phyloP scores from a whole-genome alignment of 345 rosid genomes.

The Passiflora organensis region DNA sequence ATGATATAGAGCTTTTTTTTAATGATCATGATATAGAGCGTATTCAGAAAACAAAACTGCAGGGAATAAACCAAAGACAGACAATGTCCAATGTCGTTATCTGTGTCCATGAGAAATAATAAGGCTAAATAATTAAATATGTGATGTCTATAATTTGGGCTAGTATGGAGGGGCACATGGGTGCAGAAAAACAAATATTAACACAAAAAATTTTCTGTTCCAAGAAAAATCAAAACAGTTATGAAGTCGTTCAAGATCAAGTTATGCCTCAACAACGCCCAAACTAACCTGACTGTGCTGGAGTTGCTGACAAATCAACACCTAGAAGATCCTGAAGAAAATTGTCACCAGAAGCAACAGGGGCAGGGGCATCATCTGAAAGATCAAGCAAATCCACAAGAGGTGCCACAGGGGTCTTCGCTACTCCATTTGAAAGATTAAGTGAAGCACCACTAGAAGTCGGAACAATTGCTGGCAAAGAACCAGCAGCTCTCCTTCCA shows the following conservation, averaged over 20 bases:
- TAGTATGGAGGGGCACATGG: no score
- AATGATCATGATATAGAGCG: no score
- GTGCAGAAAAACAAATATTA: no score
- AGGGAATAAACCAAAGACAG: no score
- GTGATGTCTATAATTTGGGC: no score
- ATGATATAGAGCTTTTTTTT: no score
- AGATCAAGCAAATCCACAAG: constrained; percentile 84
- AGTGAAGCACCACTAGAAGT: constrained; percentile 49
- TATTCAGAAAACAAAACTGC: no score
- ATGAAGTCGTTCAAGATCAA: not conserved
- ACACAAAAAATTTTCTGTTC: no score
- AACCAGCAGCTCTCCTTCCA: constrained; percentile 81
- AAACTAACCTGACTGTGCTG: constrained; percentile 63
- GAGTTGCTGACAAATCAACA: constrained; percentile 56
- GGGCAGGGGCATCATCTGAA: constrained; percentile 73
- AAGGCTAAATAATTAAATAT: no score
- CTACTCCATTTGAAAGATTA: constrained; percentile 85
- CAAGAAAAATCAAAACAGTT: no score
- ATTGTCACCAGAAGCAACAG: constrained; percentile 76
- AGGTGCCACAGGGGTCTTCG: constrained; percentile 64
- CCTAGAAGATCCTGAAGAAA: constrained; percentile 92
- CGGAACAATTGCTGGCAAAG: constrained; percentile 64
- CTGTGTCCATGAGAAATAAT: no score
- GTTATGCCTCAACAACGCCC: not conserved
- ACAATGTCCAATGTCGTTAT: no score